Base-by-base conservation (phyloP, 2,329 filamentous ascomycete genomes). In the Annulohypoxylon truncatum region DNA sequence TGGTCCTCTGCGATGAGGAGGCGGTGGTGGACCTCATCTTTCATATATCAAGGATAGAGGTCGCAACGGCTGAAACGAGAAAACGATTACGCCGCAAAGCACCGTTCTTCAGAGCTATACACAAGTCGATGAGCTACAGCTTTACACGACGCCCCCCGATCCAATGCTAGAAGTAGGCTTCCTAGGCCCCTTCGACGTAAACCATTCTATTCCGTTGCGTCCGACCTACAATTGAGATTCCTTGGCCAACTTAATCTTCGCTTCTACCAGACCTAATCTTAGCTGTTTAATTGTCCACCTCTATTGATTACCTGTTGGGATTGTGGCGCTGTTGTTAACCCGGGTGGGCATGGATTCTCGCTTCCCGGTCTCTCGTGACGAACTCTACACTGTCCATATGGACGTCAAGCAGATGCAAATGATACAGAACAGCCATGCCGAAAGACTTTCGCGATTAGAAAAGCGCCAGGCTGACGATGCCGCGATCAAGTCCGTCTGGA, bases 401-500 rank as follows among this genome's bases (percentile, higher is more conserved):
- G 88, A 91, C 80, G 80, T 91, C 75, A 90, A 89, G 78, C 87
- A 90, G 79, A 82, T 91, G 65, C 88, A 91, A 72, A 82, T 86
- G 75, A 82, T 87, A 66, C 89, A 90, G 77, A 84, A 80, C 68
- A 86, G 83, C 73, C 88, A 91, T 78, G 83, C 85, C 62, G 89
- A 91, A 70, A 82, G 89, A 75, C 77, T 91, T 57, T 78, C 85
- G 65, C 82, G 87, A 67, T 78, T 91, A 54, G 89, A 91, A 77
- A 89, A 89, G 73, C 87, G 88, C 48, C 88, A 90, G 75, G 88
- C 88, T 31, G 89, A 90, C 71, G 88, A 91, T 79, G 86, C 87
- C 52, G 85, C 87, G 29, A 80, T 91, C 65, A 96, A 95, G 79
- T 97, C 92, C 66, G 92, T 96, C 61, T 99, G 96, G 96, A 90